Percentiles rank a stretch among this genome's conserved stretches.
Conservation (phyloP, 1,284 basidiomycete genomes). For the Apiotrichum sp. region DNA sequence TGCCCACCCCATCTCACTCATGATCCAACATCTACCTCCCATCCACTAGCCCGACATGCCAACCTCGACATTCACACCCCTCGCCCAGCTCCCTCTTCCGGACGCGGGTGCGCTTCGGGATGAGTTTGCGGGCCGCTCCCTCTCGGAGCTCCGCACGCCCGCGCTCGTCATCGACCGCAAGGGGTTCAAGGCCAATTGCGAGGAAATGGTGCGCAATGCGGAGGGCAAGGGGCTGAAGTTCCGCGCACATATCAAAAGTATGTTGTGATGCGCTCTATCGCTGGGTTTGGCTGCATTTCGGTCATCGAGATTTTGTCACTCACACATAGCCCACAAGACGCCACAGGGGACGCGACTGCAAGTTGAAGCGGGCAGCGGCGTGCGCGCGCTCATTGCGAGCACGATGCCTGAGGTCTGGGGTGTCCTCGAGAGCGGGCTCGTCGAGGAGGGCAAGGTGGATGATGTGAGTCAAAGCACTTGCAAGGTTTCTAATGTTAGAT, state of each 20-base stretch:
- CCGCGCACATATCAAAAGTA: constrained; percentile 76
- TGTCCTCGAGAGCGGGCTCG: constrained; percentile 46
- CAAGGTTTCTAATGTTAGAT: constrained; percentile 52
- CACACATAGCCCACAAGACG: constrained; percentile 54
- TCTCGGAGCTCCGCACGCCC: constrained; percentile 65
- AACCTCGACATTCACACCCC: constrained; percentile 25
- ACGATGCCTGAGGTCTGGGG: constrained; percentile 40
- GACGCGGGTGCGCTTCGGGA: constrained; percentile 56
- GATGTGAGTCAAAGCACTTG: constrained; percentile 54
- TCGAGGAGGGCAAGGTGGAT: constrained; percentile 62
- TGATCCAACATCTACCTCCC: no score
- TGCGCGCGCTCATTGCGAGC: constrained; percentile 29
- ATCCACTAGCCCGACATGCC: neutral
- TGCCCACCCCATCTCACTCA: no score
- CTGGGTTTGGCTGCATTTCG: no score
- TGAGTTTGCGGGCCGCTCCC: constrained; percentile 58
- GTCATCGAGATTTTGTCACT: no score
- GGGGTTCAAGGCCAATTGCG: constrained; percentile 65
- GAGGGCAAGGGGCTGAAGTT: constrained; percentile 58
- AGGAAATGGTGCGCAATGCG: constrained; percentile 55
- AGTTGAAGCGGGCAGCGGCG: constrained; percentile 54
- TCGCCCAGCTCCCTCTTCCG: constrained; percentile 31
- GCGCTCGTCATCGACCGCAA: constrained; percentile 68
- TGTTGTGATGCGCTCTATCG: no score
- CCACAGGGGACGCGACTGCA: constrained; percentile 65